These are phyloP conservation scores for Sparassis latifolia DNA, from an alignment of 1,284 basidiomycete genomes.

Conservation along the genomic window DNA sequence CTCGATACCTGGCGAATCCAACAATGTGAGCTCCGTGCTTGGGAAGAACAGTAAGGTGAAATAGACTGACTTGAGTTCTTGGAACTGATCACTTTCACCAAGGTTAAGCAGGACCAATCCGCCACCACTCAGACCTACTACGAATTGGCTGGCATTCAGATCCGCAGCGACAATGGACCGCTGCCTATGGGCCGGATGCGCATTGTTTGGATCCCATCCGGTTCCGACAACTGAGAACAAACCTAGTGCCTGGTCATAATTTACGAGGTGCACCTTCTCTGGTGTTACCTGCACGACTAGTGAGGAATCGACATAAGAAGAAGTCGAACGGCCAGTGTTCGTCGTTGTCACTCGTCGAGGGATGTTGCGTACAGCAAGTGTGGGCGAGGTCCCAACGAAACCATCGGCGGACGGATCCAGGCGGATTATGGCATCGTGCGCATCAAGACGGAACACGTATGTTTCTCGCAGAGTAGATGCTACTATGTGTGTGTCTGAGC, in stretches of 20 bases:
- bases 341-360: constrained; percentile 26
- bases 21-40: neutral
- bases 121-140: constrained; percentile 59
- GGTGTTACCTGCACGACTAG: constrained; percentile 70
- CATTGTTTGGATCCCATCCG: constrained; percentile 26
- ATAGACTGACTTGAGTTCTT: constrained; percentile 29
- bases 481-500: constrained; percentile 50
- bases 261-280: constrained; percentile 45
- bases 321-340: constrained; percentile 18
- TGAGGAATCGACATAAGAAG: constrained; percentile 44
- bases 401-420: constrained; percentile 32
- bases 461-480: constrained; percentile 50
- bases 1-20: constrained; percentile 10
- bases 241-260: constrained; percentile 37
- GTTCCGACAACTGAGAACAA: constrained; percentile 28
- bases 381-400: constrained; percentile 45
- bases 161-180: constrained; percentile 61
- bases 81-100: constrained; percentile 33
- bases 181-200: constrained; percentile 23
- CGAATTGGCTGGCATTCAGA: constrained; percentile 57
- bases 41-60: neutral
- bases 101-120: constrained; percentile 47
- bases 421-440: constrained; percentile 30
- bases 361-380: constrained; percentile 62
- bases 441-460: constrained; percentile 45